Base-by-base conservation (phyloP, 164 flowering plant species). In the Taxillus chinensis region DNA sequence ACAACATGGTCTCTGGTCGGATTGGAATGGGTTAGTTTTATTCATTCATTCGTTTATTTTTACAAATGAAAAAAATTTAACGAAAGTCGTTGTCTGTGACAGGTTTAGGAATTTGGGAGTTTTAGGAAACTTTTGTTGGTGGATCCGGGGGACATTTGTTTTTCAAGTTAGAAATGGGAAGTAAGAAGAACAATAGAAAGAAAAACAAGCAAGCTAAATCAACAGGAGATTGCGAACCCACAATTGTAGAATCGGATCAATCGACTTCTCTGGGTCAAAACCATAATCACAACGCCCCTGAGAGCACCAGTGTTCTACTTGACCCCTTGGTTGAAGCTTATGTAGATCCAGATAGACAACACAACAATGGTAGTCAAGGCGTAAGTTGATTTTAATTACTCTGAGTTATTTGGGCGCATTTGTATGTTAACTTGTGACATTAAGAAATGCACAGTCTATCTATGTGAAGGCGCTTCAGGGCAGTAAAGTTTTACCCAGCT, bases 171-270 rank as follows among this genome's bases (percentile, higher is more conserved):
- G 3, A 37, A 49, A 79, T 80, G 86, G 86, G 77, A 64, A 78
- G 71, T 3, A 81, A 77, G 57, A 82, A 59, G 41, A 83, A 78
- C 73, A 85, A 82, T 62, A 82, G 69, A 58, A 70, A 85, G 79
- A 85, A 77, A 64, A 73, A 74, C 49, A 79, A 79, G 65, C 82
- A 83, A 60, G 63, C 43, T 38, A 81, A 77, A 68, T 41, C 62
- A 7, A 39, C 59, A 15, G 78, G 64, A 57, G 71, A 65, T 65
- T 73, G 8, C 14, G 56, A 55, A 1, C 56, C 39, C 49, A 49
- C 45, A 43, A 64, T 37, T 41, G 40, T 54, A 45, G 74, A 62
- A 45, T 62, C 71, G 57, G 62, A 67, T 50, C 65, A 66, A 39
- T 14, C 45, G 10, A 57, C n/a, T 27, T 27, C 27, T 27, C 27